Evolutionary conservation across 768 basidiomycete species (phyloP).

Genomic region (Trametes maxima): DNA sequence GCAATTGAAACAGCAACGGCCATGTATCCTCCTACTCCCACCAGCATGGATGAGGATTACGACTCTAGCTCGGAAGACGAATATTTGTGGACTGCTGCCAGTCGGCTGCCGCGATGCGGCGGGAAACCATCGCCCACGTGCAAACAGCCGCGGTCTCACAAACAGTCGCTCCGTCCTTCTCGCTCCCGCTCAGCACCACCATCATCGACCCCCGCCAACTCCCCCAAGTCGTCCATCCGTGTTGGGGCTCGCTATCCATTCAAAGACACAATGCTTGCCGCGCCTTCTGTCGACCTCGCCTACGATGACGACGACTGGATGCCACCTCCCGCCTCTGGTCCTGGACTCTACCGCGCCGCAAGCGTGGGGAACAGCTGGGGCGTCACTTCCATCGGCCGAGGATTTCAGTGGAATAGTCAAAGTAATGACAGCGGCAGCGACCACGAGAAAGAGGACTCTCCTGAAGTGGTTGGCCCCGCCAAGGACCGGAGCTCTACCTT

Average conservation of each 20-base stretch:
- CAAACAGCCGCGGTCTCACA: constrained; percentile 22
- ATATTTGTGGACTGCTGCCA: constrained; percentile 31
- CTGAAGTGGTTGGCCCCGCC: constrained; percentile 5
- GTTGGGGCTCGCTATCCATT: constrained; percentile 21
- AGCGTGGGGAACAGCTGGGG: constrained; percentile 82
- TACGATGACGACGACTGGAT: constrained; percentile 75
- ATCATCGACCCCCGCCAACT: constrained; percentile 22
- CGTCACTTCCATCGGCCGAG: constrained; percentile 81
- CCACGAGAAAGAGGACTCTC: constrained; percentile 16
- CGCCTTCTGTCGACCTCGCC: constrained; percentile 57
- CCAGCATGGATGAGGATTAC: constrained; percentile 22
- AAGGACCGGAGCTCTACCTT: constrained; percentile 11
- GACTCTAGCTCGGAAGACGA: constrained; percentile 30
- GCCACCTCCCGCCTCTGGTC: constrained; percentile 46
- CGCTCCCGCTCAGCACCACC: constrained; percentile 36
- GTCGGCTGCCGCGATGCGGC: constrained; percentile 20
- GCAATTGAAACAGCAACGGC: constrained; percentile 10
- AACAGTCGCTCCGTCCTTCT: constrained; percentile 24
- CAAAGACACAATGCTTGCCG: constrained; percentile 35
- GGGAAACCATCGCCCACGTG: constrained; percentile 25
- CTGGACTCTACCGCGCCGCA: constrained; percentile 56
- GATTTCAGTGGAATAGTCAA: constrained; percentile 69
- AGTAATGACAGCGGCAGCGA: constrained; percentile 33
- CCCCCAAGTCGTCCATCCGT: constrained; percentile 3
- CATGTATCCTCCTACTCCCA: constrained; percentile 17